Conservation (phyloP, 495 filamentous ascomycete genomes). For the Neurospora tetrasperma region DNA sequence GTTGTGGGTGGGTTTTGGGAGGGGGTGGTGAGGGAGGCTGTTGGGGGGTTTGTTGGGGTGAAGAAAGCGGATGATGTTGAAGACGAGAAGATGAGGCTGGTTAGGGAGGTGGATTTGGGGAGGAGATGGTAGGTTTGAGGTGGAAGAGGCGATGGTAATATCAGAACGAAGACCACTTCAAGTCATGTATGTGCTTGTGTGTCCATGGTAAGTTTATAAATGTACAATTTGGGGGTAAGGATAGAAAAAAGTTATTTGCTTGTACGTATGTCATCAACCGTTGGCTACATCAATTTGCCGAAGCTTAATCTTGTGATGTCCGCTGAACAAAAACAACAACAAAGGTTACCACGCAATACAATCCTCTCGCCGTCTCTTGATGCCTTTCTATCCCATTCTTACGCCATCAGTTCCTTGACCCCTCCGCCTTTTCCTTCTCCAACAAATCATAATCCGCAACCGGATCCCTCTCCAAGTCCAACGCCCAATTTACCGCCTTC, state of each 20-base stretch:
- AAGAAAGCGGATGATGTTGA: conserved; percentile 10
- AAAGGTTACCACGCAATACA: not conserved
- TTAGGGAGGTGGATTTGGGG: conserved; percentile 26
- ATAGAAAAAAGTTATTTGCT: not conserved
- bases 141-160: not conserved
- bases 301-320: not conserved
- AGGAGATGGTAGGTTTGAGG: conserved; percentile 11
- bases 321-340: not conserved
- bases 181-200: not conserved
- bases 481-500: conserved; percentile 40
- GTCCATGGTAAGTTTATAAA: not conserved
- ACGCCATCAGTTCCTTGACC: not conserved
- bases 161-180: not conserved
- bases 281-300: not conserved
- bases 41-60: conserved; percentile 30
- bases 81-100: conserved; percentile 17
- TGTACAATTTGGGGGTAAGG: not conserved
- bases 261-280: not conserved
- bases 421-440: not conserved
- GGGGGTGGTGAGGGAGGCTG: conserved; percentile 55
- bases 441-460: not conserved
- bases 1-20: conserved; percentile 69
- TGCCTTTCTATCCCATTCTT: not conserved
- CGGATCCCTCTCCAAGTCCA: conserved; percentile 31
- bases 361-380: not conserved